phyloP scores from a whole-genome alignment of 768 basidiomycete species.

The Exidia glandulosa region DNA sequence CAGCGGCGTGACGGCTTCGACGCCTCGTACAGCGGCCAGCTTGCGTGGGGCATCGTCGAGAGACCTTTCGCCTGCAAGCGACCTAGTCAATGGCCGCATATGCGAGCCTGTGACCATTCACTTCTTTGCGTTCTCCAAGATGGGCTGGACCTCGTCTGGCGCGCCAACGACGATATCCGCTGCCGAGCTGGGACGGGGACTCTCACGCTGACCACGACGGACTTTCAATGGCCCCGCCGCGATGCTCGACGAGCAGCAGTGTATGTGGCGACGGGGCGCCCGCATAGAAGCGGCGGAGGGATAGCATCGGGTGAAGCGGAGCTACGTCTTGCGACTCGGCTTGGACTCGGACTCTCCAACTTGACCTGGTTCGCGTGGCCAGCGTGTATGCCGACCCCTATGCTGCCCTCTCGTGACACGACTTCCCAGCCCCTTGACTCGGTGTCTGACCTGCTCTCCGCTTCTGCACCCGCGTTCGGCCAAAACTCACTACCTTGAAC shows the following conservation, averaged over 20 bases:
- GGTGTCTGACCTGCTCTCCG: too few relatives aligned
- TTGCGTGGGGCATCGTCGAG: slow-evolving; percentile 54
- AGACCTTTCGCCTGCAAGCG: slow-evolving; percentile 56
- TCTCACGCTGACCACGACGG: slow-evolving; percentile 84
- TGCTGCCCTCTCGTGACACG: too few relatives aligned
- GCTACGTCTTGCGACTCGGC: neutral
- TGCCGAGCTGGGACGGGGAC: slow-evolving; percentile 78
- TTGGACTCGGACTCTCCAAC: too few relatives aligned
- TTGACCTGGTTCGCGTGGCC: too few relatives aligned
- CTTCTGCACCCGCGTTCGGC: too few relatives aligned
- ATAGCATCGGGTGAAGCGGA: neutral
- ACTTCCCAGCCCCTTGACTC: too few relatives aligned
- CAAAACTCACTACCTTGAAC: too few relatives aligned
- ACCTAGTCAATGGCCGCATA: slow-evolving; percentile 6
- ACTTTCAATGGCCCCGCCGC: slow-evolving; percentile 67
- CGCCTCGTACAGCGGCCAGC: slow-evolving; percentile 57
- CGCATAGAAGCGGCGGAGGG: slow-evolving; percentile 31
- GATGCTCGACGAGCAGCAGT: slow-evolving; percentile 85
- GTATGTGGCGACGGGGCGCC: slow-evolving; percentile 55
- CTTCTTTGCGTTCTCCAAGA: slow-evolving; percentile 76
- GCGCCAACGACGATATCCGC: slow-evolving; percentile 68
- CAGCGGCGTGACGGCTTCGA: slow-evolving; percentile 68
- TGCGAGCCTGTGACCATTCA: slow-evolving; percentile 20
- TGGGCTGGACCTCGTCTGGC: slow-evolving; percentile 49
- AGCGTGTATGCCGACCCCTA: too few relatives aligned